These are phyloP conservation scores for Curvularia sp. DNA, from an alignment of 2,329 filamentous ascomycete genomes.

Conservation along the genomic window DNA sequence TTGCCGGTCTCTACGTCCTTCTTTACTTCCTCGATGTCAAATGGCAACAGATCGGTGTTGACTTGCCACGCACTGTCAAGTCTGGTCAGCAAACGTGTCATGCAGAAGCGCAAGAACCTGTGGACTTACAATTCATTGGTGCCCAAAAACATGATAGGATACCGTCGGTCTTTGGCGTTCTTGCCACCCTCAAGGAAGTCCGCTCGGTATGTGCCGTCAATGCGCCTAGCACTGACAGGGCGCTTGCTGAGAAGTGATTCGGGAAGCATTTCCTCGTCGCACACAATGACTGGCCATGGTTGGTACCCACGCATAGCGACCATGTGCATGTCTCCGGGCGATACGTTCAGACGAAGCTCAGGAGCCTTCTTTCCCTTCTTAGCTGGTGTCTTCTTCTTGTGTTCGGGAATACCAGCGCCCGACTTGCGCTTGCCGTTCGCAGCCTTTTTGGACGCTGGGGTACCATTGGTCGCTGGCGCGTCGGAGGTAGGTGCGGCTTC, in stretches of 20 bases:
- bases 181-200: constrained; percentile 89
- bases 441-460: constrained; percentile 52
- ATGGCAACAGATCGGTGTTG: constrained; percentile 80
- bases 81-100: constrained; percentile 15
- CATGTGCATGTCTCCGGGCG: constrained; percentile 91
- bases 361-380: constrained; percentile 84
- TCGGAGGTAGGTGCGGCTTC: constrained; percentile 50
- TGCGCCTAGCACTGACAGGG: constrained; percentile 81
- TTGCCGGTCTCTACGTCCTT: constrained; percentile 73
- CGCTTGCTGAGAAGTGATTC: constrained; percentile 76
- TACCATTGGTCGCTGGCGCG: constrained; percentile 57
- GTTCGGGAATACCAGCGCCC: constrained; percentile 66
- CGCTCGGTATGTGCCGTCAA: constrained; percentile 85
- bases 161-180: constrained; percentile 82
- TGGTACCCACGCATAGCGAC: constrained; percentile 95
- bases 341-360: constrained; percentile 72
- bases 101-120: background rate
- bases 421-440: constrained; percentile 72
- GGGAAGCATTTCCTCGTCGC: constrained; percentile 93
- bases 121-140: constrained; percentile 95
- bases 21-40: constrained; percentile 76
- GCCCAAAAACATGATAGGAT: constrained; percentile 91
- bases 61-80: constrained; percentile 81
- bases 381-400: constrained; percentile 74
- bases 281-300: constrained; percentile 92